Conservation (phyloP, 176 grass and related monocot genomes). For the Musa beccarii region DNA sequence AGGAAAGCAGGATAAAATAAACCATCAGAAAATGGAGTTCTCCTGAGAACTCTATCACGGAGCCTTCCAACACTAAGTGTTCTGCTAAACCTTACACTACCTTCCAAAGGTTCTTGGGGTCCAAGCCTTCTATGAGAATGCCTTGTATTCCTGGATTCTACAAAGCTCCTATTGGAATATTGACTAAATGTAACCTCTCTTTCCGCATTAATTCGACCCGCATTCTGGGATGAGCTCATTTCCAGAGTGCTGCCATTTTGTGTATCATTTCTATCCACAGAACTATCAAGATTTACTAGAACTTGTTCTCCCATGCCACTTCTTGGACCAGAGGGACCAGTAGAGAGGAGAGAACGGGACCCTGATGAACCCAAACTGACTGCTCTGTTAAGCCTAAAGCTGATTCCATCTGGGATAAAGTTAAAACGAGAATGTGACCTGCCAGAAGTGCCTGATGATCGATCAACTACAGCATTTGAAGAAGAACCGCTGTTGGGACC, state of each 20-base stretch:
- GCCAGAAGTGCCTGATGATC: constrained; percentile 27
- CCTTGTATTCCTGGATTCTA: constrained; percentile 53
- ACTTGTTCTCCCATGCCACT: constrained; percentile 24
- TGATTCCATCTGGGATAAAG: constrained; percentile 29
- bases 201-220: constrained; percentile 35
- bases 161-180: constrained; percentile 41
- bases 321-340: constrained; percentile 33
- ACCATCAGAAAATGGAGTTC: constrained; percentile 74
- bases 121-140: constrained; percentile 44
- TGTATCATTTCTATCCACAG: constrained; percentile 16
- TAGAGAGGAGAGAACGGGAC: constrained; percentile 52
- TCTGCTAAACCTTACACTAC: constrained; percentile 75
- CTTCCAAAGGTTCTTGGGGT: constrained; percentile 68
- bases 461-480: not conserved
- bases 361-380: constrained; percentile 73
- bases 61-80: constrained; percentile 76
- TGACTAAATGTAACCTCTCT: constrained; percentile 38
- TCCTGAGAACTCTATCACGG: constrained; percentile 83
- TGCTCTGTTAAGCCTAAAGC: constrained; percentile 71
- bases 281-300: constrained; percentile 3
- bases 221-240: constrained; percentile 43
- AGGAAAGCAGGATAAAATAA: constrained; percentile 47
- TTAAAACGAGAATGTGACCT: constrained; percentile 36
- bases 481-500: constrained; percentile 22
- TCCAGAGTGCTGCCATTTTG: constrained; percentile 28